Conservation (phyloP, 2,329 filamentous ascomycete species). For the Pseudogymnoascus sp. region DNA sequence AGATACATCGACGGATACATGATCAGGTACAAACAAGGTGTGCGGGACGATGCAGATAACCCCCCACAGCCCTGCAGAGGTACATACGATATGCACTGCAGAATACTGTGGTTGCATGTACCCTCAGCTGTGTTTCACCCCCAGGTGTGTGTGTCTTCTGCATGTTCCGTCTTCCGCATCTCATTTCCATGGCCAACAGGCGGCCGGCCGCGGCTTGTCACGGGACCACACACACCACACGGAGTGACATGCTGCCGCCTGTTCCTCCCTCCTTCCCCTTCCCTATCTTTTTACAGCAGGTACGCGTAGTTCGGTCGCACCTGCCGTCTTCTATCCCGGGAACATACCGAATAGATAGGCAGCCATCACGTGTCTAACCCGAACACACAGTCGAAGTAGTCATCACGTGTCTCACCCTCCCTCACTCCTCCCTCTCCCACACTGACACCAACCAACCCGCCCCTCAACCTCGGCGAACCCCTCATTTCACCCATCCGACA, state of each 20-base stretch:
- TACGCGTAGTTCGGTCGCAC: background rate
- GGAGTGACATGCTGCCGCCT: background rate
- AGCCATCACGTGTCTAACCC: background rate
- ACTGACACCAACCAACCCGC: background rate
- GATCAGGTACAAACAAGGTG: background rate
- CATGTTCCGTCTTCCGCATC: background rate
- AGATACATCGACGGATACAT: background rate
- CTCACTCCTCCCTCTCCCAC: too few species aligned
- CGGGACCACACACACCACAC: background rate
- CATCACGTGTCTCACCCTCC: background rate
- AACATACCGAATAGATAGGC: background rate
- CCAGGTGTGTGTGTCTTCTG: too few species aligned
- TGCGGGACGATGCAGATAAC: background rate
- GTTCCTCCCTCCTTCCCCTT: background rate
- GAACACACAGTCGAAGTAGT: too few species aligned
- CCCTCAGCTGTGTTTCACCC: background rate
- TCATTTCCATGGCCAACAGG: background rate
- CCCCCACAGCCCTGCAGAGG: background rate
- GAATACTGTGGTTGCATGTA: background rate
- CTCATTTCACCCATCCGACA: background rate
- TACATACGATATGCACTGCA: background rate
- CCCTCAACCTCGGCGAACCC: background rate
- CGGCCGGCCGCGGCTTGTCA: background rate
- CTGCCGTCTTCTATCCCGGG: background rate
- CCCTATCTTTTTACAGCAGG: background rate